phyloP scores from a whole-genome alignment of 306 rosid species.

The Calophaca sinica region DNA sequence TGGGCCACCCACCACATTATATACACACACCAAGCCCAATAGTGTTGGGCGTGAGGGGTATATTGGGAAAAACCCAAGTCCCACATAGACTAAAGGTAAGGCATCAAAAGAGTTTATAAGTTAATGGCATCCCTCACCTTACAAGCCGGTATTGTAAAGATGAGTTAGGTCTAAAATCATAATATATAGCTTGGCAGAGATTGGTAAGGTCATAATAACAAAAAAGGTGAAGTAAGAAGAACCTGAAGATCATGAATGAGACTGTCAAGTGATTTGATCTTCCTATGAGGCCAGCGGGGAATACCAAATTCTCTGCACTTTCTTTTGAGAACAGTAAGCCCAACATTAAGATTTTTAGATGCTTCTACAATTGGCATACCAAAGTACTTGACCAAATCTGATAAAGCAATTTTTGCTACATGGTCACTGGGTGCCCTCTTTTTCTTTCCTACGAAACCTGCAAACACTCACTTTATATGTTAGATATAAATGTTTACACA shows the following conservation, averaged over 20 bases:
- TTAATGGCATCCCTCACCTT: too few relatives aligned
- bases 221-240: conserved; percentile 40
- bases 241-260: conserved; percentile 95
- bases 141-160: too few relatives aligned
- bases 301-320: conserved; percentile 94
- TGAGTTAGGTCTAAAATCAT: too few relatives aligned
- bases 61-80: too few relatives aligned
- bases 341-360: conserved; percentile 76
- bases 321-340: conserved; percentile 87
- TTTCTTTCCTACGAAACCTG: conserved; percentile 68
- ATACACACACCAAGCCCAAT: too few relatives aligned
- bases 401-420: conserved; percentile 65
- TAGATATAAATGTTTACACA: conserved; percentile 48
- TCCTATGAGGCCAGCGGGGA: conserved; percentile 97
- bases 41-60: too few relatives aligned
- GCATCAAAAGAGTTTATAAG: too few relatives aligned
- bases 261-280: conserved; percentile 86
- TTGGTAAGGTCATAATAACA: conserved; percentile 32
- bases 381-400: conserved; percentile 84
- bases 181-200: conserved; percentile 14
- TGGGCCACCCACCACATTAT: too few relatives aligned
- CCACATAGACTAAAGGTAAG: too few relatives aligned
- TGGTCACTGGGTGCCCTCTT: conserved; percentile 76
- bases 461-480: conserved; percentile 50
- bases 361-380: conserved; percentile 88